phyloP scores from a whole-genome alignment of 2,329 filamentous ascomycete species.

The Drechslerella dactyloides region DNA sequence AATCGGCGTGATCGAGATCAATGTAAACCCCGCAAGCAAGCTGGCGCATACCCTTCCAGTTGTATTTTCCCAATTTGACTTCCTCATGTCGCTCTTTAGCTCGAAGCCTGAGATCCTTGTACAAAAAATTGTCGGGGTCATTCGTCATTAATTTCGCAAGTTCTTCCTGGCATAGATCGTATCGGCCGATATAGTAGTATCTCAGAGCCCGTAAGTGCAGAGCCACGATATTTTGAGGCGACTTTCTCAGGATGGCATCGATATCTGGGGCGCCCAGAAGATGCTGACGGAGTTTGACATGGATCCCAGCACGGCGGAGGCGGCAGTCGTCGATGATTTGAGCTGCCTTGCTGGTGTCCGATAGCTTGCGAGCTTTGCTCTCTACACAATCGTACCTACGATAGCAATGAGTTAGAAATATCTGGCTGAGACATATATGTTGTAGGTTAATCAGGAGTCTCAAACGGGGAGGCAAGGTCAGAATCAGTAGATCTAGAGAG shows the following conservation, averaged over 20 bases:
- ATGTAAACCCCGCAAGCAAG: background rate
- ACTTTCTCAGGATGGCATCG: constrained; percentile 16
- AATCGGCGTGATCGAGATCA: constrained; percentile 33
- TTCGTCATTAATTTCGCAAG: constrained; percentile 1
- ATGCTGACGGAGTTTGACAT: constrained; percentile 16
- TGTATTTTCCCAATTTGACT: constrained; percentile 27
- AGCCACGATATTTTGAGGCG: constrained; percentile 8
- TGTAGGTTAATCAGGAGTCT: no score
- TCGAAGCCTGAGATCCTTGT: constrained; percentile 3
- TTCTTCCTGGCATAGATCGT: constrained; percentile 25
- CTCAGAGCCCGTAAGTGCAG: constrained; percentile 16
- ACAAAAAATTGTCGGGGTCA: constrained; percentile 3
- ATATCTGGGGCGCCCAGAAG: constrained; percentile 9
- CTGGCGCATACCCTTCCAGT: constrained; percentile 37
- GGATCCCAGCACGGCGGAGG: constrained; percentile 17
- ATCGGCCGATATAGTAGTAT: constrained; percentile 25
- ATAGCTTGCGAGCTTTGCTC: background rate
- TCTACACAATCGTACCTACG: constrained; percentile 30
- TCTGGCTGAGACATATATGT: background rate
- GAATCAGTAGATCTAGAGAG: no score
- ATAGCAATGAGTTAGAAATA: background rate
- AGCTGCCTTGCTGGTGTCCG: background rate
- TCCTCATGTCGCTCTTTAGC: constrained; percentile 28
- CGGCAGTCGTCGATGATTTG: background rate
- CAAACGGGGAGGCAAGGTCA: no score